These are phyloP conservation scores for Ceratocystis harringtonii DNA, from an alignment of 2,329 filamentous ascomycete genomes.

Conservation along the genomic window DNA sequence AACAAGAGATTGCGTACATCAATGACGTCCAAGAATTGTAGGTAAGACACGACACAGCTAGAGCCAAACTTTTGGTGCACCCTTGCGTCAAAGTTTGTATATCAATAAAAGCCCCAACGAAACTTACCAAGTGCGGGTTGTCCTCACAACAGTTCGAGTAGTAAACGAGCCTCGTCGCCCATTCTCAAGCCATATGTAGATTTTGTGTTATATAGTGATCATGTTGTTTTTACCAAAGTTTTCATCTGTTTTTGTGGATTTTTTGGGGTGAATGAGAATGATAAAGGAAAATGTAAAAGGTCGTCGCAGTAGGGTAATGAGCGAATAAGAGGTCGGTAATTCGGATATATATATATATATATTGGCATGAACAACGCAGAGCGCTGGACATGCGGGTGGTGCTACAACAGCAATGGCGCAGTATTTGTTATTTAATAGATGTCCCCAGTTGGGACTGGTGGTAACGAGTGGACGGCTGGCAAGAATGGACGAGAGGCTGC, in stretches of 20 bases:
- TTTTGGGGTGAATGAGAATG: slow-evolving; percentile 8
- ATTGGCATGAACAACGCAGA: too few species aligned
- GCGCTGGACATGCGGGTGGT: slow-evolving; percentile 15
- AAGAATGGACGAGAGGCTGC: neutral
- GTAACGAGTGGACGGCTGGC: slow-evolving; percentile 2
- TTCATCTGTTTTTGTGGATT: slow-evolving; percentile 17
- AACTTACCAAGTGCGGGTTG: neutral
- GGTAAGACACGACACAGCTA: neutral
- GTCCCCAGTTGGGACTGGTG: neutral
- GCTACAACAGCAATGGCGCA: slow-evolving; percentile 1
- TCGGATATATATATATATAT: slow-evolving; percentile 17
- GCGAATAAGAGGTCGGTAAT: slow-evolving; percentile 22
- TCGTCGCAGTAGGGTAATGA: slow-evolving; percentile 20
- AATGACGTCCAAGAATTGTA: neutral
- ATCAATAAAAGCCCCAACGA: neutral
- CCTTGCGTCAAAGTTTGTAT: neutral
- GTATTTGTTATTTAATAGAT: neutral
- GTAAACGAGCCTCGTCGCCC: neutral
- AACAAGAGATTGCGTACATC: neutral
- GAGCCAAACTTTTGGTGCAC: neutral
- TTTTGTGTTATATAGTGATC: neutral
- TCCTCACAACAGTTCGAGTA: neutral
- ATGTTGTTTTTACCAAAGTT: slow-evolving; percentile 2
- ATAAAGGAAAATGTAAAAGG: slow-evolving; percentile 22
- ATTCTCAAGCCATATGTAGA: slow-evolving; percentile 9